Evolutionary conservation across 1,139 yeast species (phyloP).

Genomic region (Diutina sp.): DNA sequence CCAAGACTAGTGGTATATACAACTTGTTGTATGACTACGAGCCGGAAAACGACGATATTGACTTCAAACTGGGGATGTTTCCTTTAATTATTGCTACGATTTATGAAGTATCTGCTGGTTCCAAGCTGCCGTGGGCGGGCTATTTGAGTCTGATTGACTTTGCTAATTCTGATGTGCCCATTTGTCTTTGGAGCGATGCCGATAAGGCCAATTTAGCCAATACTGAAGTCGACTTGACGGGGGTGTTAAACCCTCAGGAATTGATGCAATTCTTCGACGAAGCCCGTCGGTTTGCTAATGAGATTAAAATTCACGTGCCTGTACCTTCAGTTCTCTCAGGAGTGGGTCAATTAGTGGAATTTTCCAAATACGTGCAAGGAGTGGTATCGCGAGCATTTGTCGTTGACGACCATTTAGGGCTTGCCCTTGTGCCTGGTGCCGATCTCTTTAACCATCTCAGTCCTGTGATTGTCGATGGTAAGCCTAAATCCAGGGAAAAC

Average conservation of each 20-base stretch:
- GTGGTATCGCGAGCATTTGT: slow-evolving; percentile 73
- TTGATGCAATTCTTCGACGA: slow-evolving; percentile 39
- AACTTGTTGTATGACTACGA: slow-evolving; percentile 51
- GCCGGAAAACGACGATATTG: slow-evolving; percentile 15
- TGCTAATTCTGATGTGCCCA: slow-evolving; percentile 28
- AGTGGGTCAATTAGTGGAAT: slow-evolving; percentile 17
- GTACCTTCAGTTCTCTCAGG: slow-evolving; percentile 27
- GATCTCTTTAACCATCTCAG: slow-evolving; percentile 73
- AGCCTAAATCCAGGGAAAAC: slow-evolving; percentile 27
- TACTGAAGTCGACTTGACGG: slow-evolving; percentile 57
- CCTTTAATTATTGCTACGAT: slow-evolving; percentile 58
- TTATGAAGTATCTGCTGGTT: slow-evolving; percentile 44
- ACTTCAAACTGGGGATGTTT: slow-evolving; percentile 39
- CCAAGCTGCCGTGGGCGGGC: slow-evolving; percentile 62
- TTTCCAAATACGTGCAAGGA: slow-evolving; percentile 41
- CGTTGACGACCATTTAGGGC: slow-evolving; percentile 61
- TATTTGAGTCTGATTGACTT: slow-evolving; percentile 48
- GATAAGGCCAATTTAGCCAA: slow-evolving; percentile 39
- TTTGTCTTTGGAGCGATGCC: slow-evolving; percentile 51
- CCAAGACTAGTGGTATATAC: slow-evolving; percentile 51
- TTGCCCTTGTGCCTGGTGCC: slow-evolving; percentile 82
- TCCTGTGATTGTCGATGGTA: slow-evolving; percentile 12
- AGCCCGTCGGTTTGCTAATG: slow-evolving; percentile 36
- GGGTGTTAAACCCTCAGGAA: slow-evolving; percentile 49
- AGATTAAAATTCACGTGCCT: slow-evolving; percentile 13